phyloP scores from a whole-genome alignment of 768 basidiomycete species.

The Stropharia rugosoannulata region DNA sequence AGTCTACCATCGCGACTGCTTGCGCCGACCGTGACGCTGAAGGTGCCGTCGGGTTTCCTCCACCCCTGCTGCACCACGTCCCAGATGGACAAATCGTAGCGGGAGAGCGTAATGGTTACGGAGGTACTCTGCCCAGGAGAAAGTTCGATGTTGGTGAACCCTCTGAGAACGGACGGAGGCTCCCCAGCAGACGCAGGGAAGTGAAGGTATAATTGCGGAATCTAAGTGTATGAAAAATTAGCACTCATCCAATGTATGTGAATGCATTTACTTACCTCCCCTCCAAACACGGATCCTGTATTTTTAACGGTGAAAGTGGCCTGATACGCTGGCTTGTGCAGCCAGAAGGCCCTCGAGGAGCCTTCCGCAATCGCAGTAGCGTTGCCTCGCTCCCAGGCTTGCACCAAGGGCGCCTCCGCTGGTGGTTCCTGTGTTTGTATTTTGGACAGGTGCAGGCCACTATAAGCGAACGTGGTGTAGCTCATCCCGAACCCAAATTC shows the following conservation, averaged over 20 bases:
- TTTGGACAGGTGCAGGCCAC: constrained; percentile 47
- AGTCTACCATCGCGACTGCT: constrained; percentile 66
- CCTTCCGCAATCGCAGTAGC: constrained; percentile 56
- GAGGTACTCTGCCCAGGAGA: constrained; percentile 41
- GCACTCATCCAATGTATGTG: background rate
- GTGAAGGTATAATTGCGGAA: constrained; percentile 75
- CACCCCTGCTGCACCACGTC: constrained; percentile 74
- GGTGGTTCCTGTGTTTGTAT: constrained; percentile 38
- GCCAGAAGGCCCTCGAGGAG: constrained; percentile 63
- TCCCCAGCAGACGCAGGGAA: constrained; percentile 62
- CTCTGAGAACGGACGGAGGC: constrained; percentile 70
- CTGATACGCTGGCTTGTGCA: constrained; percentile 62
- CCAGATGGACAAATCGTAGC: constrained; percentile 77
- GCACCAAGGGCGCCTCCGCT: constrained; percentile 32
- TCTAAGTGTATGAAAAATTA: constrained; percentile 31
- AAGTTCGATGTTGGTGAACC: constrained; percentile 62
- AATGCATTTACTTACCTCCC: constrained; percentile 46
- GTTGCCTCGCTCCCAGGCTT: constrained; percentile 58
- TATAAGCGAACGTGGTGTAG: constrained; percentile 82
- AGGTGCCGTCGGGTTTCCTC: constrained; percentile 63
- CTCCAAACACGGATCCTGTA: constrained; percentile 58
- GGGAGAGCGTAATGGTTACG: constrained; percentile 58
- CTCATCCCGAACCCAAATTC: constrained; percentile 91
- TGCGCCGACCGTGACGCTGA: constrained; percentile 62
- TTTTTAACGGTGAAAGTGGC: constrained; percentile 70